Evolutionary conservation across 257 asterid species (phyloP), one percentile per base, ranked within the genome.

Genomic region (Ballota nigra): DNA sequence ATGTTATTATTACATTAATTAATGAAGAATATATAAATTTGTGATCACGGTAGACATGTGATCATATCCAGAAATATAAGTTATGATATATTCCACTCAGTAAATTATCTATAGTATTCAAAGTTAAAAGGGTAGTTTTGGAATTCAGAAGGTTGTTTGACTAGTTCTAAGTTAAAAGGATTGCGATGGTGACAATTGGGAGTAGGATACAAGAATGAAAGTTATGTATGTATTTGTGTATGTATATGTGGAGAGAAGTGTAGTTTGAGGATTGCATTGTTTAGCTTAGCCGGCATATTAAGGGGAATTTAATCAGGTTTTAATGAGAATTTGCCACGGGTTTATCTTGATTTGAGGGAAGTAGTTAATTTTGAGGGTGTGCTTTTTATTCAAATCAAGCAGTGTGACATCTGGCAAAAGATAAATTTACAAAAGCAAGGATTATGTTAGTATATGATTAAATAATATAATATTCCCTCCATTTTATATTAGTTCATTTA

Each of bases 271-370:
- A 66, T 79, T 33, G 62, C 65, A 49, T 83, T 80, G 85, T 80
- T 80, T 83, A 79, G 79, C 88, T 84, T 81, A 71, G 88, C 88
- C 88, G 88, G 88, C 88, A 79, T 79, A 76, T 68, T 70, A 55
- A 60, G 77, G 57, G 72, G 74, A 77, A 13, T 79, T 59, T 74
- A 68, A 60, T 65, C 58, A 28, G 75, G 72, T 66, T 13, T 62
- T 71, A 78, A 66, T 67, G 53, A 43, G 33, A 43, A 49, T 77
- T 64, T 70, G 82, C 83, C 88, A 84, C 82, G 83, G 55, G 70
- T 69, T 84, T 43, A 6, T 67, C 71, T 55, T 71, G 24, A 73
- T 70, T 69, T 74, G 55, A 64, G 78, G 68, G 58, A 66, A 53
- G 24, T 69, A n/a, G 33, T 72, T 33, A 49, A 34, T 38, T 63